phyloP scores from a whole-genome alignment of 202 grass and related monocot genomes.

The Setaria italica region DNA sequence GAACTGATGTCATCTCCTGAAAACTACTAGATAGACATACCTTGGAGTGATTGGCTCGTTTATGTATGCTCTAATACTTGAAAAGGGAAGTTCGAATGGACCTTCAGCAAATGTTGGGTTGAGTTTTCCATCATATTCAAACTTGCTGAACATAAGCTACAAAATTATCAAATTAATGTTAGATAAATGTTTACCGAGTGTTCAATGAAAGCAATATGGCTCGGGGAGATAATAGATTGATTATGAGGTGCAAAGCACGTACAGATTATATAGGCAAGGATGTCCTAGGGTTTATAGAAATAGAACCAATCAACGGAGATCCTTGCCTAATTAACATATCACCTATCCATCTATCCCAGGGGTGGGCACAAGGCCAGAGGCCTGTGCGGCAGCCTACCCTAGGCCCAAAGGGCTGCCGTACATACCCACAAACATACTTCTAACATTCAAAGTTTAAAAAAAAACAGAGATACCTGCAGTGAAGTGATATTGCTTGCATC shows the following conservation, averaged over 20 bases:
- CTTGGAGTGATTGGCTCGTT: constrained; percentile 89
- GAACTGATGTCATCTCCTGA: constrained; percentile 3
- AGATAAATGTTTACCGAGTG: not conserved
- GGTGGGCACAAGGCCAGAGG: no score
- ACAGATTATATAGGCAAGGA: no score
- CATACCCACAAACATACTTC: no score
- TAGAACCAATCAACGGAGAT: no score
- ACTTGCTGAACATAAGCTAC: constrained; percentile 99
- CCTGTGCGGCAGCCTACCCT: no score
- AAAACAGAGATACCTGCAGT: constrained; percentile 64
- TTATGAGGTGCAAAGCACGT: no score
- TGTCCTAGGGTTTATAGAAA: no score
- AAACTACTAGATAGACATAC: constrained; percentile 57
- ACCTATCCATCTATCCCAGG: no score
- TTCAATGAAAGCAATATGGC: not conserved
- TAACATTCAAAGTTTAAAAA: not conserved
- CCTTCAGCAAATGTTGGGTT: constrained; percentile 96
- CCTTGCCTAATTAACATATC: no score
- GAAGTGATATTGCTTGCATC: constrained; percentile 84
- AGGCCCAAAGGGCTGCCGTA: no score
- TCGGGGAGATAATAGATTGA: no score
- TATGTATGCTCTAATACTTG: constrained; percentile 80
- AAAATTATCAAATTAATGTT: constrained; percentile 42
- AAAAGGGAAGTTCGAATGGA: constrained; percentile 92
- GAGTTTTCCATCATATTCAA: constrained; percentile 93